Conservation (phyloP, 805 yeast genomes). For the Priceomyces fermenticarens region DNA sequence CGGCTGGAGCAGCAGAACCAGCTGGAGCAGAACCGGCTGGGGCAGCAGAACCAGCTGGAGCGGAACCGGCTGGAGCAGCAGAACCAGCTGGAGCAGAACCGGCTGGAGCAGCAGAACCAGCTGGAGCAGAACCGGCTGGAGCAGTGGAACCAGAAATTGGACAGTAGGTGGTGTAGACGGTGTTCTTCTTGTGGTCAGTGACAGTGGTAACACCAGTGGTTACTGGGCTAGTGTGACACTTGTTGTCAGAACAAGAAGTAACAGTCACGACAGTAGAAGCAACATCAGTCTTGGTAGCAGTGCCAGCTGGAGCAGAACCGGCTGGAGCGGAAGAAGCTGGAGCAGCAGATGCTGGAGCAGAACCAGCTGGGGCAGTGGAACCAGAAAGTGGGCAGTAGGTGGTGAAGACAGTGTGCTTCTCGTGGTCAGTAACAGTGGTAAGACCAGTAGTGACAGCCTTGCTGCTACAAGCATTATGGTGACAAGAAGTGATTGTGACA, state of each 20-base stretch:
- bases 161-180: conserved; percentile 37
- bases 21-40: conserved; percentile 16
- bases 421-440: conserved; percentile 28
- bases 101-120: conserved; percentile 10
- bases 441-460: conserved; percentile 33
- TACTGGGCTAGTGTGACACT: conserved; percentile 24
- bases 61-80: conserved; percentile 8
- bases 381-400: conserved; percentile 33
- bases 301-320: conserved; percentile 13
- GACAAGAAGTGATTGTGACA: conserved; percentile 37
- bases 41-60: conserved; percentile 11
- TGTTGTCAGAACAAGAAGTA: conserved; percentile 33
- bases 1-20: conserved; percentile 12
- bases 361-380: conserved; percentile 10
- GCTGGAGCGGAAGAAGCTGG: conserved; percentile 9
- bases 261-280: conserved; percentile 32
- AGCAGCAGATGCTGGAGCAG: conserved; percentile 13
- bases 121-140: conserved; percentile 9
- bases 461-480: conserved; percentile 25
- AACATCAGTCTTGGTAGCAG: conserved; percentile 24
- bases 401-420: conserved; percentile 29
- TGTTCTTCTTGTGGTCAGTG: conserved; percentile 22
- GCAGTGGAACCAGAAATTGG: conserved; percentile 21
- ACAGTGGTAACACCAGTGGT: conserved; percentile 39
- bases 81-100: conserved; percentile 10